Percentiles rank a stretch among this genome's conserved stretches.
Evolutionary conservation across 2,329 filamentous ascomycete species (phyloP).

Genomic region (Paraphaeosphaeria sporulosa): DNA sequence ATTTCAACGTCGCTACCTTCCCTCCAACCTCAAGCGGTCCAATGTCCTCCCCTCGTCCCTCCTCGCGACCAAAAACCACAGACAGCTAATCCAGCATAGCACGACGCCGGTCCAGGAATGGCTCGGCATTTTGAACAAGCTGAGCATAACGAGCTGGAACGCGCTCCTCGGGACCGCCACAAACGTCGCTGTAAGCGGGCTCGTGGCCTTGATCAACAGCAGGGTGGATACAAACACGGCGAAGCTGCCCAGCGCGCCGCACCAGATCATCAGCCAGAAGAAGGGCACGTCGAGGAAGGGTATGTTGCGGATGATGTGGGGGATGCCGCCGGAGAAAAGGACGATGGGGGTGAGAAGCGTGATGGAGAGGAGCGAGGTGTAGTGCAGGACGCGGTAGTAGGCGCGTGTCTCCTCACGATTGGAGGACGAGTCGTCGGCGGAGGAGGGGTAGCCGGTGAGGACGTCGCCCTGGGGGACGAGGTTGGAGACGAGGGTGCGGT

Average conservation of each 20-base stretch:
- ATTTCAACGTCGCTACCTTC: slow-evolving; percentile 23
- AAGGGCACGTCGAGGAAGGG: slow-evolving; percentile 64
- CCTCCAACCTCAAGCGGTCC: slow-evolving; percentile 45
- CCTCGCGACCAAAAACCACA: slow-evolving; percentile 58
- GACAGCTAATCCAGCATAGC: slow-evolving; percentile 59
- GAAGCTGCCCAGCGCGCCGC: slow-evolving; percentile 57
- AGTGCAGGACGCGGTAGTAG: slow-evolving; percentile 61
- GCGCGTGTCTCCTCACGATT: slow-evolving; percentile 59
- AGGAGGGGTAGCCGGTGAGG: slow-evolving; percentile 49
- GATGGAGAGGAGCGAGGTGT: slow-evolving; percentile 59
- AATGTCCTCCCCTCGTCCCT: slow-evolving; percentile 50
- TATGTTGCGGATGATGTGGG: slow-evolving; percentile 59
- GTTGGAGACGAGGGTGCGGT: slow-evolving; percentile 55
- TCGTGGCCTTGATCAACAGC: slow-evolving; percentile 59
- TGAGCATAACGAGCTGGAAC: slow-evolving; percentile 58
- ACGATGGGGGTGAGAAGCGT: slow-evolving; percentile 59
- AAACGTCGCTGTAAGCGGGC: slow-evolving; percentile 59
- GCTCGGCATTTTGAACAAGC: slow-evolving; percentile 57
- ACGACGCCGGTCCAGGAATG: slow-evolving; percentile 61
- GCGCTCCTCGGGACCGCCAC: slow-evolving; percentile 59
- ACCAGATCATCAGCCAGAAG: slow-evolving; percentile 63
- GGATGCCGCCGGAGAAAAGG: slow-evolving; percentile 58
- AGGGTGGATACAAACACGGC: slow-evolving; percentile 59
- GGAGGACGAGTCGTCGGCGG: slow-evolving; percentile 35
- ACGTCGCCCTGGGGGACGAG: slow-evolving; percentile 56